Conservation (phyloP, 306 rosid species). For the Cotoneaster glaucophyllus region DNA sequence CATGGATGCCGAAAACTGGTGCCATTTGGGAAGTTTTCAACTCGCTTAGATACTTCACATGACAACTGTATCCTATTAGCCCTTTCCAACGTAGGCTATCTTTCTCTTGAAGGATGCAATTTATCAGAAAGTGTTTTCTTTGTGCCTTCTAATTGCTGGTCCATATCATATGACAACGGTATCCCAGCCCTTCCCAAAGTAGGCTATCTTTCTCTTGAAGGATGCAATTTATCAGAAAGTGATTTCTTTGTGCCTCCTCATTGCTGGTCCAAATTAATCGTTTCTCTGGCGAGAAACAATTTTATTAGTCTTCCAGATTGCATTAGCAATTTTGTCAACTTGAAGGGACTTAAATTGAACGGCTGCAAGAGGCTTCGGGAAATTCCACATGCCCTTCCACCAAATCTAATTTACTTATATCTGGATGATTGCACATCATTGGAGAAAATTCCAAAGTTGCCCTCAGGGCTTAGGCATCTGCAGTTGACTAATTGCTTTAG, state of each 20-base stretch:
- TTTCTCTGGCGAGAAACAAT: neutral
- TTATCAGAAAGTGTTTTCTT: neutral
- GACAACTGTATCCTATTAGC: neutral
- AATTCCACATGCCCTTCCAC: neutral
- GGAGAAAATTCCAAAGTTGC: no score
- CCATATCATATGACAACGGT: neutral
- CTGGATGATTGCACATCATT: no score
- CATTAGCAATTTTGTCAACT: neutral
- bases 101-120: fast-evolving
- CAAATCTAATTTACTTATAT: fast-evolving
- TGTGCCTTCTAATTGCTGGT: neutral
- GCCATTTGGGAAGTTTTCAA: neutral
- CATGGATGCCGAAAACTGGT: no score
- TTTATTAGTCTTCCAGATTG: neutral
- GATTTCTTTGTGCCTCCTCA: neutral
- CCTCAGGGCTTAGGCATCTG: fast-evolving
- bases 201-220: fast-evolving
- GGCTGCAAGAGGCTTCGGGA: neutral
- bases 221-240: neutral
- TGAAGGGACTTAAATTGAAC: fast-evolving
- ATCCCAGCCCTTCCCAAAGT: neutral
- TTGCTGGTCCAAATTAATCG: neutral
- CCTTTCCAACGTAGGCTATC: neutral
- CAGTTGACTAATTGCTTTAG: no score
- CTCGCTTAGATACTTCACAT: no score